These are phyloP conservation scores for Clarireedia paspali DNA, from an alignment of 2,329 filamentous ascomycete species.

Conservation along the genomic window DNA sequence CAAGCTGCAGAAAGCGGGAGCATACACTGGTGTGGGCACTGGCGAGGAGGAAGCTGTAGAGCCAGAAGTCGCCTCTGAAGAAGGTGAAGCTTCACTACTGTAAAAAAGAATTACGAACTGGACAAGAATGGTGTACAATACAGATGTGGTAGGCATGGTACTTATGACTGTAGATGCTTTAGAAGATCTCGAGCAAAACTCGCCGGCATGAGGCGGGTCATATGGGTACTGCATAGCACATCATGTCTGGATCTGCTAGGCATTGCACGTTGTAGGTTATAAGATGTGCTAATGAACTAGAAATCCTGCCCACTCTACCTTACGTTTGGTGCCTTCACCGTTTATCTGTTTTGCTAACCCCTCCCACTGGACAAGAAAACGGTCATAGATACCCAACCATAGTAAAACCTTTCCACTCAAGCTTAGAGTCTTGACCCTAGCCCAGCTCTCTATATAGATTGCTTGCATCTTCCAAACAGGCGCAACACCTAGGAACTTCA, in stretches of 20 bases:
- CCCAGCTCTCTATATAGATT: slow-evolving; percentile 90
- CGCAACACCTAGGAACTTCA: slow-evolving; percentile 41
- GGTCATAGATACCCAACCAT: slow-evolving; percentile 56
- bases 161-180: too few species aligned
- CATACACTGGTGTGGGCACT: slow-evolving; percentile 37
- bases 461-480: slow-evolving; percentile 58
- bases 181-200: too few species aligned
- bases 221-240: too few species aligned
- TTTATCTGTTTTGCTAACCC: slow-evolving; percentile 29
- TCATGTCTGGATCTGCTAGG: too few species aligned
- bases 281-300: slow-evolving; percentile 22
- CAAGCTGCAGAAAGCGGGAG: slow-evolving; percentile 34
- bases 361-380: slow-evolving; percentile 78
- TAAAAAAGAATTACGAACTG: neutral
- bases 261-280: too few species aligned
- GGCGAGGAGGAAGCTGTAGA: slow-evolving; percentile 26
- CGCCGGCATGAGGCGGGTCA: too few species aligned
- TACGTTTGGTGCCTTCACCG: slow-evolving; percentile 15
- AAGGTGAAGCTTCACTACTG: neutral
- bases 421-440: slow-evolving; percentile 73
- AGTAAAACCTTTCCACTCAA: slow-evolving; percentile 74
- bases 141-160: too few species aligned
- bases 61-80: neutral
- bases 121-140: neutral
- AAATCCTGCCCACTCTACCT: slow-evolving; percentile 28